Percentiles rank a stretch among this genome's conserved stretches.
Evolutionary conservation across 225 moss, liverwort and hornwort genomes (phyloP).

Genomic region (Antitrichia curtipendula): DNA sequence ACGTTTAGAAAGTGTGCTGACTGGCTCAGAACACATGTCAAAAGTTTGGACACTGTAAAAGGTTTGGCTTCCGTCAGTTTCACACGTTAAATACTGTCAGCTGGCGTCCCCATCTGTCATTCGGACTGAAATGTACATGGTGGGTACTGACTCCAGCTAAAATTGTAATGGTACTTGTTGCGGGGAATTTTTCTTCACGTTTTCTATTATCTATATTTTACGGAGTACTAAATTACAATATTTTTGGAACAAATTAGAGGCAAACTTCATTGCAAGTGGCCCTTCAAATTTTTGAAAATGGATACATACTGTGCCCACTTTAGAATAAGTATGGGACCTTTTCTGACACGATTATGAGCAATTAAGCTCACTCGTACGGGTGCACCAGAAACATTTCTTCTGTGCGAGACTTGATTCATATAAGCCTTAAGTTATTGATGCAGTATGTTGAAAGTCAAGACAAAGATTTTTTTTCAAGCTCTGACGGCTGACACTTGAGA

Average conservation of each 20-base stretch:
- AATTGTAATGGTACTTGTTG: not conserved
- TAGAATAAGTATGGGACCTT: not conserved
- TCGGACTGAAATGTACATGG: not conserved
- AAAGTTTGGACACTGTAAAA: not conserved
- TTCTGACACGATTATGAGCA: not conserved
- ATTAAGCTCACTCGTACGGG: conserved; percentile 3
- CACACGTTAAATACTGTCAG: not conserved
- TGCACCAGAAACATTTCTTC: not conserved
- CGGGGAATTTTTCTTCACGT: not conserved
- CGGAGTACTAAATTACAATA: too few species aligned
- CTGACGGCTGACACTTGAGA: not conserved
- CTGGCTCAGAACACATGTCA: not conserved
- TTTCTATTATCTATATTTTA: too few species aligned
- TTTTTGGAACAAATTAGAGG: not conserved
- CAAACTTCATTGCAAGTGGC: not conserved
- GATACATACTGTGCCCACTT: not conserved
- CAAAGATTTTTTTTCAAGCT: conserved; percentile 7
- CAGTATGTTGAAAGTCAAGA: conserved; percentile 7
- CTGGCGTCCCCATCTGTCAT: not conserved
- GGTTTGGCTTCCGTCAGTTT: not conserved
- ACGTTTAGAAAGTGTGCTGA: not conserved
- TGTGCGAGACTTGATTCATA: not conserved
- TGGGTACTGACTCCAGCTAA: not conserved
- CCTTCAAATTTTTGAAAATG: not conserved
- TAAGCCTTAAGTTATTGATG: not conserved